Evolutionary conservation across 805 yeast genomes (phyloP).

Genomic region (Tanozyma kutaoensis): DNA sequence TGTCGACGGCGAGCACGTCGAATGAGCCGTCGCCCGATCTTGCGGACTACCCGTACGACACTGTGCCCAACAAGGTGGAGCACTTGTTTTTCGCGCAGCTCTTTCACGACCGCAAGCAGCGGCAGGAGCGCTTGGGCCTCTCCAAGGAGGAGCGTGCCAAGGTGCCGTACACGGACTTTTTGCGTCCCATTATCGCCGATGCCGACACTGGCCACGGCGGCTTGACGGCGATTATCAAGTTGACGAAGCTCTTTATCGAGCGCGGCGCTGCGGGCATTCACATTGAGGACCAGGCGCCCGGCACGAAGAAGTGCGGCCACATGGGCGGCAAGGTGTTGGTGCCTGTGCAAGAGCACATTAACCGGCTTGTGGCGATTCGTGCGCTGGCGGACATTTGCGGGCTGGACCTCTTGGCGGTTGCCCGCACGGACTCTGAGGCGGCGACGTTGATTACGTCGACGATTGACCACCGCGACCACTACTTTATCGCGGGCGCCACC

Average conservation of each 20-base stretch:
- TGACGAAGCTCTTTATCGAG: constrained; percentile 92
- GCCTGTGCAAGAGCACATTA: constrained; percentile 95
- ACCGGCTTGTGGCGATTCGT: constrained; percentile 85
- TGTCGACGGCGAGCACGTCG: constrained; percentile 93
- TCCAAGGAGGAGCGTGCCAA: constrained; percentile 55
- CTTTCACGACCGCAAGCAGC: constrained; percentile 95
- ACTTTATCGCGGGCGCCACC: constrained; percentile 81
- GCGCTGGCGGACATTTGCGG: constrained; percentile 92
- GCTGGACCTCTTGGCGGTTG: constrained; percentile 74
- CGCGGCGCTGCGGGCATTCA: constrained; percentile 99
- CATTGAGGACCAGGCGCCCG: constrained; percentile 98
- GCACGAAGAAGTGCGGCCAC: constrained; percentile 97
- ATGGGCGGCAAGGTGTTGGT: constrained; percentile 98
- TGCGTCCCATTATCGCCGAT: constrained; percentile 93
- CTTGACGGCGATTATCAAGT: constrained; percentile 86
- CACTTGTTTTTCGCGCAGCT: constrained; percentile 94
- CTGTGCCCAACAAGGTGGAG: constrained; percentile 97
- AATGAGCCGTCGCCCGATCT: constrained; percentile 97
- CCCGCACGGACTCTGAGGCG: constrained; percentile 96
- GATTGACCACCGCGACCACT: constrained; percentile 90
- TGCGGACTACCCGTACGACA: constrained; percentile 97
- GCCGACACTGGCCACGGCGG: constrained; percentile 99
- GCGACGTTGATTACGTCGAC: constrained; percentile 91
- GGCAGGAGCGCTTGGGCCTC: constrained; percentile 60
- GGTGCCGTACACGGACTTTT: constrained; percentile 67